phyloP scores from a whole-genome alignment of 1,284 basidiomycete genomes.

The Amylostereum chailletii region DNA sequence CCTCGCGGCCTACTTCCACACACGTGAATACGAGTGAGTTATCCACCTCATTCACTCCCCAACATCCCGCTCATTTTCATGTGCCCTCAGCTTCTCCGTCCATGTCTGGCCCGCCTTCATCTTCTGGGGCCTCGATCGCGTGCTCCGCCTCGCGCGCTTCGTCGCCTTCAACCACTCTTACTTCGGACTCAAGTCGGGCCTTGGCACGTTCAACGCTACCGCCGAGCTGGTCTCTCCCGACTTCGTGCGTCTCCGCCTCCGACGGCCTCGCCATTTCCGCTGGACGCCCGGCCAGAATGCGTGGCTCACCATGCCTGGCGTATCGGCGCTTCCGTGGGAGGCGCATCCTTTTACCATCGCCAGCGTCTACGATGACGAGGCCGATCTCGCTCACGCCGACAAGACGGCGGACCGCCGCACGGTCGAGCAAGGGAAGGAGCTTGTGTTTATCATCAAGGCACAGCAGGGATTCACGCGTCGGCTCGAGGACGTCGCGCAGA shows the following conservation, averaged over 20 bases:
- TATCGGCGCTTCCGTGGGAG: conserved; percentile 35
- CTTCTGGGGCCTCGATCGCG: conserved; percentile 59
- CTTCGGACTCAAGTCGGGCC: conserved; percentile 21
- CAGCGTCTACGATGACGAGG: conserved; percentile 25
- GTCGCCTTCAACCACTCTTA: conserved; percentile 41
- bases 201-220: conserved; percentile 25
- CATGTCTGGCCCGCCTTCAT: conserved; percentile 52
- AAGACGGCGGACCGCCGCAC: conserved; percentile 2
- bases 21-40: conserved; percentile 18
- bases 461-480: conserved; percentile 32
- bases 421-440: conserved; percentile 24
- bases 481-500: conserved; percentile 19
- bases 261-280: conserved; percentile 28
- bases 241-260: conserved; percentile 41
- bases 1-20: conserved; percentile 26
- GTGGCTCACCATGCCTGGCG: conserved; percentile 34
- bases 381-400: conserved; percentile 3
- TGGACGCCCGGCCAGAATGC: conserved; percentile 46
- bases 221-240: conserved; percentile 39
- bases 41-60: background rate
- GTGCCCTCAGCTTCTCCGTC: conserved; percentile 16
- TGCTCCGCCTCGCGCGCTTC: conserved; percentile 41
- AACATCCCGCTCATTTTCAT: background rate
- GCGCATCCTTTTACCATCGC: conserved; percentile 47
- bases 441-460: conserved; percentile 44